Percentiles rank a stretch among this genome's conserved stretches.
Conservation (phyloP, 768 basidiomycete genomes). For the Pleurotus cornucopiae region DNA sequence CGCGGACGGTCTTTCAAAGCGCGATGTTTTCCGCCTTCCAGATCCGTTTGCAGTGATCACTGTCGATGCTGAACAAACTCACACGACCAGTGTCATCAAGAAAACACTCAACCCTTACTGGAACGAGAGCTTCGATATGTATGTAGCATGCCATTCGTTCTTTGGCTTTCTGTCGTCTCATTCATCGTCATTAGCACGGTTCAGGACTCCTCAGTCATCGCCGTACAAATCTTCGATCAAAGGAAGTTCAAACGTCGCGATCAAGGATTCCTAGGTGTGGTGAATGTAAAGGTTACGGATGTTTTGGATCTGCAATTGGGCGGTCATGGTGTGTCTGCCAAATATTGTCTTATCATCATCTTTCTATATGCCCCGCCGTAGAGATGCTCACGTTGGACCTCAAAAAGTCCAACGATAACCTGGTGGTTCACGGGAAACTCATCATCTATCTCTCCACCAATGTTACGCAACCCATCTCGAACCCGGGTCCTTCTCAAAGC, state of each 20-base stretch:
- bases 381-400: conserved; percentile 97
- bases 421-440: conserved; percentile 96
- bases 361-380: conserved; percentile 23
- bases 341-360: neutral
- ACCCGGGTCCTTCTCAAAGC: conserved; percentile 75
- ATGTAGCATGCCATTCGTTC: conserved; percentile 23
- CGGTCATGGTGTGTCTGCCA: conserved; percentile 74
- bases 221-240: conserved; percentile 98
- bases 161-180: conserved; percentile 4
- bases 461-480: conserved; percentile 75
- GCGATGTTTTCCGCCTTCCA: conserved; percentile 93
- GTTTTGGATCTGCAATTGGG: conserved; percentile 89
- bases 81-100: conserved; percentile 96
- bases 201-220: conserved; percentile 96
- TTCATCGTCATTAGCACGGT: conserved; percentile 58
- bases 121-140: conserved; percentile 99
- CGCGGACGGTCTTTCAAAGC: conserved; percentile 89
- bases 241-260: conserved; percentile 98
- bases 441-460: conserved; percentile 97
- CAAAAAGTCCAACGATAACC: conserved; percentile 98
- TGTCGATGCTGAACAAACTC: conserved; percentile 96
- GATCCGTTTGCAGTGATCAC: conserved; percentile 99
- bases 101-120: conserved; percentile 94
- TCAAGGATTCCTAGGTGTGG: conserved; percentile 97
- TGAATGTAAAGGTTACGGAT: conserved; percentile 90